phyloP scores from a whole-genome alignment of 257 asterid species.

The Nicotiana tabacum region DNA sequence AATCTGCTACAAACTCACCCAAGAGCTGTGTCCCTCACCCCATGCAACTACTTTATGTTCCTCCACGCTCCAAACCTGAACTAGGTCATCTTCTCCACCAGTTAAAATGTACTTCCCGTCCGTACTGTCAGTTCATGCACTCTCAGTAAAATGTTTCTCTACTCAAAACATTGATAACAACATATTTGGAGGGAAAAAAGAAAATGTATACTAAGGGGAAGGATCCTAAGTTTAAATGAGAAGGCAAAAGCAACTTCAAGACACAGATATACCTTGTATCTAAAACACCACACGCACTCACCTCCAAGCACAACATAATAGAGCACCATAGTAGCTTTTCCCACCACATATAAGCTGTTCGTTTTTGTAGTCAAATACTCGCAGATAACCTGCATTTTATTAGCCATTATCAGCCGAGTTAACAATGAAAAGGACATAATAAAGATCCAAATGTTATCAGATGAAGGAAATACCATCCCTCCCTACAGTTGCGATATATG shows the following conservation, averaged over 20 bases:
- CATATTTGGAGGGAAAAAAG: background rate
- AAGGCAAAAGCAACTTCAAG: background rate
- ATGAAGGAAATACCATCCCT: conserved; percentile 63
- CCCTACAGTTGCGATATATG: conserved; percentile 77
- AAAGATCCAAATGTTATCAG: conserved; percentile 14
- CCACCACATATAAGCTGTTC: conserved; percentile 91
- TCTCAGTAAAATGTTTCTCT: conserved; percentile 28
- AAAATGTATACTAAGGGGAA: background rate
- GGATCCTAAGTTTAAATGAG: background rate
- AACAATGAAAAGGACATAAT: background rate
- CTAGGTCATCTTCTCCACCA: conserved; percentile 98
- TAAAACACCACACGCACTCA: conserved; percentile 22
- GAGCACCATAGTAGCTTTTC: conserved; percentile 94
- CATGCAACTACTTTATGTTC: conserved; percentile 93
- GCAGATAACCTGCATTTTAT: conserved; percentile 63
- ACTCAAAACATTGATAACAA: conserved; percentile 19
- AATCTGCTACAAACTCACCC: conserved; percentile 58
- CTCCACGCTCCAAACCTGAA: conserved; percentile 99
- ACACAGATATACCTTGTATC: background rate
- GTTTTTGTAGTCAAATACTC: conserved; percentile 84
- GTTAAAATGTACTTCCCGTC: conserved; percentile 94
- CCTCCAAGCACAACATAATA: conserved; percentile 98
- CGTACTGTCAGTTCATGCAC: conserved; percentile 56
- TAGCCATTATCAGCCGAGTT: conserved; percentile 10
- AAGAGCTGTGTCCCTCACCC: conserved; percentile 99